Evolutionary conservation across 768 basidiomycete species (phyloP).

Genomic region (Cystobasidium onofrii): DNA sequence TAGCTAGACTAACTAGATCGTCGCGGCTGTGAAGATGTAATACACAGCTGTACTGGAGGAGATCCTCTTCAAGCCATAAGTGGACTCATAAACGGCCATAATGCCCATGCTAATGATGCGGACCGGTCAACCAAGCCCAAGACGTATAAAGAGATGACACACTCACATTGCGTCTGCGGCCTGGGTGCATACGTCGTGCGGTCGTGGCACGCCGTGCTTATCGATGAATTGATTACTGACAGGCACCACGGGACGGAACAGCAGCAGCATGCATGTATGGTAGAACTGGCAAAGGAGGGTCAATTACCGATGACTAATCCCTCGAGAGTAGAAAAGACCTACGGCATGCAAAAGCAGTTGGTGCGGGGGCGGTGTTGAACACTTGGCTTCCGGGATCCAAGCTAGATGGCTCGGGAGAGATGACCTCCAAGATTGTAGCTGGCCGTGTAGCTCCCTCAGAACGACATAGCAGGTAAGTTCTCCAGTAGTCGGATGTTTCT

Average conservation of each 20-base stretch:
- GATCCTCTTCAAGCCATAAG: constrained; percentile 19
- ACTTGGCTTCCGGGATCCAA: constrained; percentile 9
- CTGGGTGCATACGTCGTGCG: constrained; percentile 23
- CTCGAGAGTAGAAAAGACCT: neutral
- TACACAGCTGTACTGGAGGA: constrained; percentile 27
- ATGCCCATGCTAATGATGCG: neutral
- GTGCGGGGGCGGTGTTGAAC: constrained; percentile 13
- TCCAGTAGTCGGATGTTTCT: constrained; percentile 10
- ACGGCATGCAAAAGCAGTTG: constrained; percentile 27
- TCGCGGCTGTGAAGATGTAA: constrained; percentile 29
- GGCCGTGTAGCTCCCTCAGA: constrained; percentile 13
- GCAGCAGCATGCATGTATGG: constrained; percentile 17
- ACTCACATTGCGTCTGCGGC: constrained; percentile 26
- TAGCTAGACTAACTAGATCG: constrained; percentile 16
- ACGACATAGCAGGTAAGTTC: constrained; percentile 25
- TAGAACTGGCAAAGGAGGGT: neutral
- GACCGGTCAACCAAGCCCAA: neutral
- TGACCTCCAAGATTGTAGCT: constrained; percentile 12
- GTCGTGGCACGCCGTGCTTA: constrained; percentile 18
- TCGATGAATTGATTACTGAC: constrained; percentile 28
- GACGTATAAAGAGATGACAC: neutral
- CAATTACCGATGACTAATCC: neutral
- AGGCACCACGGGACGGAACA: constrained; percentile 24
- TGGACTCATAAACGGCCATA: constrained; percentile 25
- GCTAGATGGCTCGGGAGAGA: constrained; percentile 12